A percentile compares a stretch with the other conserved stretches of the same genome.
phyloP scores from a whole-genome alignment of 2,329 filamentous ascomycete genomes.

The Dactylellina leptospora region DNA sequence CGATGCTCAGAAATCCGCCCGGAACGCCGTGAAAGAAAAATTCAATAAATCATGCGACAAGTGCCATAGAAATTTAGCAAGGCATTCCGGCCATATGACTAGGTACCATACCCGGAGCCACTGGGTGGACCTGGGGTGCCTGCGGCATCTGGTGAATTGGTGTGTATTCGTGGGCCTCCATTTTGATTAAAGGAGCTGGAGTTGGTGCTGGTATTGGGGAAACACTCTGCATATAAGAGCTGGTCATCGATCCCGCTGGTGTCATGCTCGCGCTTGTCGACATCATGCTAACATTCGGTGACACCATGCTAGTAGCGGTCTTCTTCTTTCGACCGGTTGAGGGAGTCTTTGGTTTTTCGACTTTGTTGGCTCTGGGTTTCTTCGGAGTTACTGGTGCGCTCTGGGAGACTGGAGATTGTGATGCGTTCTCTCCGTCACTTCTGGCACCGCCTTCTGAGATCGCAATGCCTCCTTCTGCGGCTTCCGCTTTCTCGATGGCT shows the following conservation, averaged over 20 bases:
- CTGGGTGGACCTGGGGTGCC: too few relatives aligned
- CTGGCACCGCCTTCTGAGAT: conserved; percentile 6
- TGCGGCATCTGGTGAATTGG: conserved; percentile 21
- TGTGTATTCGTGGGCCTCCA: conserved; percentile 30
- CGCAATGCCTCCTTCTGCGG: conserved; percentile 22
- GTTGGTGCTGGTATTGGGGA: conserved; percentile 26
- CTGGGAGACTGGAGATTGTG: conserved; percentile 17
- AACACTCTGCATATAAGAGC: conserved; percentile 15
- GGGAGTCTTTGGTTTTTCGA: conserved; percentile 47
- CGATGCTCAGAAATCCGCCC: conserved; percentile 1
- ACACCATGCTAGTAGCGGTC: conserved; percentile 27
- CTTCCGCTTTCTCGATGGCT: conserved; percentile 51
- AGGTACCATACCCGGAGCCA: conserved; percentile 6
- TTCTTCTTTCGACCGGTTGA: conserved; percentile 44
- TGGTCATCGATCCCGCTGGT: conserved; percentile 2
- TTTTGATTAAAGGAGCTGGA: conserved; percentile 24
- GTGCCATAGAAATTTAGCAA: not conserved
- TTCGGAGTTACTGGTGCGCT: conserved; percentile 34
- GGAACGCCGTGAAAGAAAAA: conserved; percentile 25
- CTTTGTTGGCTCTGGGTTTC: conserved; percentile 41
- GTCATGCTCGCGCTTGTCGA: too few relatives aligned
- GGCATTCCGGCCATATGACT: conserved; percentile 34
- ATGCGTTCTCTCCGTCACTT: conserved; percentile 23
- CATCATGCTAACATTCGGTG: conserved; percentile 29
- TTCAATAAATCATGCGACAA: not conserved